Evolutionary conservation across 176 grass and related monocot species (phyloP).

Genomic region (Juncus effusus): DNA sequence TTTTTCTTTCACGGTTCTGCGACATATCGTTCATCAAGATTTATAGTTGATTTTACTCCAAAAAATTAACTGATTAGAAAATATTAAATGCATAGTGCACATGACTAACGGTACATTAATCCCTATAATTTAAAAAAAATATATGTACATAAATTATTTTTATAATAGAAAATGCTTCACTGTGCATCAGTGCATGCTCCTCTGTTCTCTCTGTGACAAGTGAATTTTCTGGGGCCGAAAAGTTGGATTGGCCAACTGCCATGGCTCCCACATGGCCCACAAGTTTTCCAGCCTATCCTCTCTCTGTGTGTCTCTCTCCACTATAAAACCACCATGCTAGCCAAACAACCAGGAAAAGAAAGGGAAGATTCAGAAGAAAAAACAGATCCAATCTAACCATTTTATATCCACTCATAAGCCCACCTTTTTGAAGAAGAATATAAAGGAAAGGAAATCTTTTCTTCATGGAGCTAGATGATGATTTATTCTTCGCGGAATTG

Average conservation of each 20-base stretch:
- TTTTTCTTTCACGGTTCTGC: too few relatives aligned
- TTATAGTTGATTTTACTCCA: too few relatives aligned
- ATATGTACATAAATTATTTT: too few relatives aligned
- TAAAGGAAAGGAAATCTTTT: too few relatives aligned
- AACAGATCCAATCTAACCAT: slow-evolving; percentile 18
- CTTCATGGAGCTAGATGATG: slow-evolving; percentile 55
- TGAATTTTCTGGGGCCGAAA: slow-evolving; percentile 22
- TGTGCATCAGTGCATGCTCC: not conserved
- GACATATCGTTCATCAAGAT: too few relatives aligned
- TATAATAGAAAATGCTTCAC: too few relatives aligned
- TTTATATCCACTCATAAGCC: not conserved
- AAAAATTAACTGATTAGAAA: too few relatives aligned
- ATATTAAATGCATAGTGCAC: too few relatives aligned
- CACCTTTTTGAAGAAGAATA: too few relatives aligned
- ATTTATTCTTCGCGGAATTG: slow-evolving; percentile 90
- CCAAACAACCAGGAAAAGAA: slow-evolving; percentile 15
- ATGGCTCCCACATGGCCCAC: slow-evolving; percentile 21
- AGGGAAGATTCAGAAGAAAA: slow-evolving; percentile 2
- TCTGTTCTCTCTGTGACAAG: slow-evolving; percentile 4
- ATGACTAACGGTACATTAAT: too few relatives aligned
- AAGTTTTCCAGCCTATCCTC: slow-evolving; percentile 25
- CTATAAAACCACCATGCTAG: slow-evolving; percentile 18
- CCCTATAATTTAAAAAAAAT: too few relatives aligned
- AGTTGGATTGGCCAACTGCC: slow-evolving; percentile 26
- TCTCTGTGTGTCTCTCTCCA: not conserved